Conservation (phyloP, 495 filamentous ascomycete species). For the Aspergillus cavernicola region DNA sequence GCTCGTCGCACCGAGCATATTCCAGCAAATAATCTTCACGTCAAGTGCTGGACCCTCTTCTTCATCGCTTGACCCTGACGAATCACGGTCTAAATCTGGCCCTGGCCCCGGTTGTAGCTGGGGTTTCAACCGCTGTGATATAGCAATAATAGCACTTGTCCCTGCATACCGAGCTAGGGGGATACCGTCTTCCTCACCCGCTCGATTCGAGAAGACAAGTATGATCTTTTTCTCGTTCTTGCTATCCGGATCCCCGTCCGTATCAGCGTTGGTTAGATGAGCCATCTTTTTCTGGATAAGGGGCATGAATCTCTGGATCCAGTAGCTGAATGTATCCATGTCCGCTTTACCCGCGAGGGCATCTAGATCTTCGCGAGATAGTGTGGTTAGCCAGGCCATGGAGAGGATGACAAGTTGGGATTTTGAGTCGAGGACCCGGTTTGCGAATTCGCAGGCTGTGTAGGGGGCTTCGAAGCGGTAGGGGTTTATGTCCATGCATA, state of each 20-base stretch:
- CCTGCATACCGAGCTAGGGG: constrained; percentile 65
- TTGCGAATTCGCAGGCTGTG: constrained; percentile 81
- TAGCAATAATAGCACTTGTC: constrained; percentile 75
- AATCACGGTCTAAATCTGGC: constrained; percentile 39
- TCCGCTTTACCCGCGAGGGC: constrained; percentile 59
- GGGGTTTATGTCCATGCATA: constrained; percentile 75
- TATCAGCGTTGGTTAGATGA: constrained; percentile 29
- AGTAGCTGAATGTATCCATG: constrained; percentile 79
- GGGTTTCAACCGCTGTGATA: constrained; percentile 44
- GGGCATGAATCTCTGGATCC: constrained; percentile 79
- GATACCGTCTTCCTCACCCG: constrained; percentile 57
- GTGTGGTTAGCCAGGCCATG: constrained; percentile 82
- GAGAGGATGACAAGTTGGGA: constrained; percentile 73
- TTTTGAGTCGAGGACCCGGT: constrained; percentile 59
- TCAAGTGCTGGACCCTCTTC: constrained; percentile 24
- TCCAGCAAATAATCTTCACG: constrained; percentile 45
- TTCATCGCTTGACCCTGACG: constrained; percentile 8
- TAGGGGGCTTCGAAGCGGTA: constrained; percentile 77
- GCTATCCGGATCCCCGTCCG: neutral
- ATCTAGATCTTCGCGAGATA: constrained; percentile 44
- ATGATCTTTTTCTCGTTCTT: constrained; percentile 57
- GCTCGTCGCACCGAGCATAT: constrained; percentile 41
- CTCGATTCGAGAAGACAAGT: constrained; percentile 79
- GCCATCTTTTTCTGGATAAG: constrained; percentile 53
- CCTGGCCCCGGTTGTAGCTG: neutral